Base-by-base conservation (phyloP, 2,329 filamentous ascomycete genomes). In the Fusarium sp. region DNA sequence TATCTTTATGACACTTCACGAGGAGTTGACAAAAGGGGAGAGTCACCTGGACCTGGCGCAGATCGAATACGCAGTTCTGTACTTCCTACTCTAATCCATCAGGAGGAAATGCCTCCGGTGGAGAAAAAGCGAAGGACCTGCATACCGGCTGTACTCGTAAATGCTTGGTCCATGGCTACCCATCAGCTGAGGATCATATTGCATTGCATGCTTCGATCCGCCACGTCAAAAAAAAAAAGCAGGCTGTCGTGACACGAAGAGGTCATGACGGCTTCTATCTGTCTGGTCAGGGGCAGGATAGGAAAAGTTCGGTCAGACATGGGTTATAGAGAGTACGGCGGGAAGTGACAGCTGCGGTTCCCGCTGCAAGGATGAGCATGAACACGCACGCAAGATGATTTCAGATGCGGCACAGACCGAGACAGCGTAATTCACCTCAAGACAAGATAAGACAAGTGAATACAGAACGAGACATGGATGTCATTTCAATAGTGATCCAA, bases 361-460 rank as follows among this genome's bases (percentile, higher is more conserved):
- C 54, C 46, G 64, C 47, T 45, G 46, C 46, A 23, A 51, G 55
- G 36, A 38, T 46, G 28, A 23, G 54, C 23, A 45, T 72, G 53
- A 61, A 63, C 51, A 59, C 62, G 62, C 58, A 20, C 36, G 58
- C 38, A 61, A 65, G 52, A 74, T 69, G 57, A 74, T 69, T 63
- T 59, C 57, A 71, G 69, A 72, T 74, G 65, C 60, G 71, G 71
- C 66, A 72, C 61, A 51, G 57, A 70, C 62, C 62, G 67, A 74
- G 69, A 73, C 72, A 72, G 52, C 52, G 50, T 47, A 65, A 55
- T 57, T 65, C 41, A 51, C 31, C 52, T 56, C 57, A 57, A 65
- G 65, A 64, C 61, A 59, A 11, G 47, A 40, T 18, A 15, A 51
- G 34, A 51, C 34, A 37, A 16, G 12, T 23, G 18, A 41, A 20